These are phyloP conservation scores for Oxyria digyna DNA, from an alignment of 148 eudicot species.

Conservation along the genomic window DNA sequence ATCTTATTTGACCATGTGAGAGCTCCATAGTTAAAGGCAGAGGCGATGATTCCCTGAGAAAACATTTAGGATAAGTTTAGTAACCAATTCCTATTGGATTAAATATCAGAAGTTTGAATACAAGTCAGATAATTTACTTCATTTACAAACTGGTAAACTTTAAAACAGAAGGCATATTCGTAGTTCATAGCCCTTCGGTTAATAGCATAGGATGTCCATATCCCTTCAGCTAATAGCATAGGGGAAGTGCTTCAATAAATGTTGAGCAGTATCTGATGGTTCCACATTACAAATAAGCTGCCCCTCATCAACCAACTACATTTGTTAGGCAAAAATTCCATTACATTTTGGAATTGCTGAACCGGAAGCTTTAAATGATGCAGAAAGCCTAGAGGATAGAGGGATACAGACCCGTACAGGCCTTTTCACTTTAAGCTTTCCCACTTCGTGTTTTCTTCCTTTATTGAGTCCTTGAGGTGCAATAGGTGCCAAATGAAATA, in stretches of 20 bases:
- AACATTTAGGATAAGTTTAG: not conserved
- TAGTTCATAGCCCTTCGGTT: not conserved
- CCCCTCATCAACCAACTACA: not conserved
- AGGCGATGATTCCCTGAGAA: slow-evolving; percentile 65
- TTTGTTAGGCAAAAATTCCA: not conserved
- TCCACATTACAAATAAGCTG: not conserved
- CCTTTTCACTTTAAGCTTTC: too few relatives aligned
- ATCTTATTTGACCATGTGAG: slow-evolving; percentile 81
- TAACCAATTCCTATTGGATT: not conserved
- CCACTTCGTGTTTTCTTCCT: not conserved
- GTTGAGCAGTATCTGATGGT: not conserved
- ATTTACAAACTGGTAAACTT: not conserved
- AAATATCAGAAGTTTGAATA: not conserved
- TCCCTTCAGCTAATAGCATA: too few relatives aligned
- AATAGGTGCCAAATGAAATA: not conserved
- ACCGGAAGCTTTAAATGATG: not conserved
- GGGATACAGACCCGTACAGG: not conserved
- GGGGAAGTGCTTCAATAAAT: not conserved
- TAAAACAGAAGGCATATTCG: not conserved
- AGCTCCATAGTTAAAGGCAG: slow-evolving; percentile 74
- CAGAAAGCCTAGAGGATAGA: not conserved
- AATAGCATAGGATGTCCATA: too few relatives aligned
- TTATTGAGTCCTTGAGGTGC: not conserved
- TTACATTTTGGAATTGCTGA: not conserved
- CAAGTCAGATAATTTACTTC: not conserved